A percentile compares a stretch with the other conserved stretches of the same genome.
These are phyloP conservation scores for Smithsoniella earleae DNA, from an alignment of 163 green algal species.

Conservation along the genomic window DNA sequence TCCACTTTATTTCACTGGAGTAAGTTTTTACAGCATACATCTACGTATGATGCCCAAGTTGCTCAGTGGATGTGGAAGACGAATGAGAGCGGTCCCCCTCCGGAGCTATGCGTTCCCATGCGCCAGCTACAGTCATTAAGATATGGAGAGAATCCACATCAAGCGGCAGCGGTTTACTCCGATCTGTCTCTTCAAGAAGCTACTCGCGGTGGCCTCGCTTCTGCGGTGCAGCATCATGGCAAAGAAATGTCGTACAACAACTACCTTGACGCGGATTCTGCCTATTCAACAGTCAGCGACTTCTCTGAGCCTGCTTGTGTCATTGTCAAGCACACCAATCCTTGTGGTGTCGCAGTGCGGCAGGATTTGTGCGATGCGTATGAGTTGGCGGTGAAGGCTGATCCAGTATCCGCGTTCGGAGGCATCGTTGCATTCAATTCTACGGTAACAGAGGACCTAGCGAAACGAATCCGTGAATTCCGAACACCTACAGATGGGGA, in stretches of 20 bases:
- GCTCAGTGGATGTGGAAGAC: constrained; percentile 91
- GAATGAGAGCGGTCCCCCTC: constrained; percentile 48
- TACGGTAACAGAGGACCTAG: constrained; percentile 48
- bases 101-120: constrained; percentile 74
- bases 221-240: constrained; percentile 78
- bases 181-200: constrained; percentile 77
- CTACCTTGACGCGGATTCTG: constrained; percentile 93
- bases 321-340: constrained; percentile 99
- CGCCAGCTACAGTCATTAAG: constrained; percentile 44
- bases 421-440: constrained; percentile 98
- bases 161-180: constrained; percentile 90
- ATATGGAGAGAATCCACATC: constrained; percentile 98
- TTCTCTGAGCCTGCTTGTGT: constrained; percentile 81
- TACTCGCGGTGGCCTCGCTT: constrained; percentile 70
- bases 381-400: constrained; percentile 68
- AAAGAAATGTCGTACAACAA: constrained; percentile 99
- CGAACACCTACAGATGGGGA: constrained; percentile 80
- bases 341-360: constrained; percentile 73
- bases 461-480: constrained; percentile 85
- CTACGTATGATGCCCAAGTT: constrained; percentile 84
- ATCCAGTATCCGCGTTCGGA: constrained; percentile 92
- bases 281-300: constrained; percentile 83
- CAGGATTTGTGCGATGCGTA: constrained; percentile 37
- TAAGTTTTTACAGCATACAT: constrained; percentile 69
- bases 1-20: too few relatives aligned